These are phyloP conservation scores for Trichoderma brevicompactum DNA, from an alignment of 2,329 filamentous ascomycete species.

Conservation along the genomic window DNA sequence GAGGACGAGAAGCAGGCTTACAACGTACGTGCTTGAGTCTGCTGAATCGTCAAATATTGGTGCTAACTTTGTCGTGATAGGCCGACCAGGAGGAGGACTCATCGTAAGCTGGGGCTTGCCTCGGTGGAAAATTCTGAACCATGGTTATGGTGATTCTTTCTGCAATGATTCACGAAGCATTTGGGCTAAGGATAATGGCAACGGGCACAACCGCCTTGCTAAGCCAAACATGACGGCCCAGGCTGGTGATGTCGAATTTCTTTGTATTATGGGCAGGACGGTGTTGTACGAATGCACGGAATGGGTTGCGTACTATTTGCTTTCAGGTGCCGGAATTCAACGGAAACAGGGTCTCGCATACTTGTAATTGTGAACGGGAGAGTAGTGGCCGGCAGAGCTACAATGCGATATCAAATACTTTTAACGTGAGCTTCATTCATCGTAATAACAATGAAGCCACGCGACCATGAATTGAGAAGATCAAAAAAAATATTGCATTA, in stretches of 20 bases:
- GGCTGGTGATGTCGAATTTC: constrained; percentile 35
- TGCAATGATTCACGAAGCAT: constrained; percentile 24
- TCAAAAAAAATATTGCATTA: not conserved
- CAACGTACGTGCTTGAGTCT: constrained; percentile 64
- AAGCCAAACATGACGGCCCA: constrained; percentile 11
- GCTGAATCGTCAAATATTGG: constrained; percentile 9
- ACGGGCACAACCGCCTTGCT: constrained; percentile 1
- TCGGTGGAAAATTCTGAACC: not conserved
- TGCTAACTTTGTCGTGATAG: constrained; percentile 29
- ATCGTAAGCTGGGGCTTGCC: constrained; percentile 28
- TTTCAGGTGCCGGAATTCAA: constrained; percentile 42
- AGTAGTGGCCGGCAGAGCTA: constrained; percentile 38
- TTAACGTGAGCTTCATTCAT: constrained; percentile 24
- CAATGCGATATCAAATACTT: constrained; percentile 26
- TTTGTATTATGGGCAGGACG: constrained; percentile 46
- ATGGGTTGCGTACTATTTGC: constrained; percentile 46
- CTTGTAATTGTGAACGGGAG: constrained; percentile 40
- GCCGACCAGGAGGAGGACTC: constrained; percentile 35
- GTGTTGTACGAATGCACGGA: constrained; percentile 51
- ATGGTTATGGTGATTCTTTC: constrained; percentile 24
- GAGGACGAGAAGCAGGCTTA: constrained; percentile 97
- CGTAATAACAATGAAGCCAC: constrained; percentile 25
- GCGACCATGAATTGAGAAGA: constrained; percentile 24
- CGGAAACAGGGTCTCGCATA: constrained; percentile 42
- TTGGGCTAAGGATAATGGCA: constrained; percentile 17